Evolutionary conservation across 371 early-diverging fungal species (phyloP), one percentile per base, ranked within the genome.

Genomic region (Mucor velutinosus): DNA sequence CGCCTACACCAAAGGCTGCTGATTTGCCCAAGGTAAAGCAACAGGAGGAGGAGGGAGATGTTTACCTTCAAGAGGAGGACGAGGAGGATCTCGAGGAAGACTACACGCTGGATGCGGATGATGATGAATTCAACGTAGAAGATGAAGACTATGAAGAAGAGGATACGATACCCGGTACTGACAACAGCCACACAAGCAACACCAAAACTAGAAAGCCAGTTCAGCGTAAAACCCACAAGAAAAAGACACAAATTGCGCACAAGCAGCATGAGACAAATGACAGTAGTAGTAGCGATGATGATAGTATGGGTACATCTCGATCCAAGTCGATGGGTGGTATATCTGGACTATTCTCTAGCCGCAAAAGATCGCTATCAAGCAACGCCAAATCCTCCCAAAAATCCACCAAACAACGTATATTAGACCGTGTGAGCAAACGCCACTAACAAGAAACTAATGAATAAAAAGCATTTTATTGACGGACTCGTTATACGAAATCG

Each of bases 241-340:
- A 58, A 35, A 58, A 47, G 23, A 17, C 25, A 53, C 25, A 53
- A 53, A 23, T 53, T 53, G 53, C 23, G 5, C 25, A 27, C 15
- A 23, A 27, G 10, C 33, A 53, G 25, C 32, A 43, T 15, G 65
- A 65, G 12, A 53, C 33, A 30, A 27, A 25, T 29, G 55, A 55
- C 5, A 60, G 55, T 43, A 60, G 60, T 41, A 60, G 60, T 29
- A 49, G 49, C 53, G 66, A 66, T 30, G 66, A 66, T 49, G 66
- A 66, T 30, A 53, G 60, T 53, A 66, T 66, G 66, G 66, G 66
- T 10, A 66, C 66, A 27, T 11, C 51, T 2, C 49, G 53, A 59
- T 59, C 55, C 14, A 66, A 60, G 27, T 12, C 53, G 11, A 15
- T 62, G 32, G 29, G 17, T 1, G 19, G 29, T 4, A 27, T 43